These are phyloP conservation scores for Plasmodium sp. DNA, from an alignment of 169 alveolate genomes.

Conservation along the genomic window DNA sequence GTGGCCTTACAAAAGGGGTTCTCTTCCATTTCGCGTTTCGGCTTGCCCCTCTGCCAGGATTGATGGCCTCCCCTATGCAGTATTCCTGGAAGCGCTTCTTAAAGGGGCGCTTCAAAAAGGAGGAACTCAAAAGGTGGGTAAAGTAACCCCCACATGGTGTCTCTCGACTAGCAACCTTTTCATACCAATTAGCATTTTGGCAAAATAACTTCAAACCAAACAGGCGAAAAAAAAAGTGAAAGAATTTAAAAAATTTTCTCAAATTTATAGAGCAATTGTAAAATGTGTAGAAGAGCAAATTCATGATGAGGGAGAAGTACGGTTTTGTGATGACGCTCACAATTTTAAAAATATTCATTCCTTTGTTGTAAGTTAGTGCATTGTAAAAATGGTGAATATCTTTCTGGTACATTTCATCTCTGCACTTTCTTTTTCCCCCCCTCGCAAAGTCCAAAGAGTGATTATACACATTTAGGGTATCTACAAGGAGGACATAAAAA, in stretches of 20 bases:
- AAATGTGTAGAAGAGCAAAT: slow-evolving; percentile 30
- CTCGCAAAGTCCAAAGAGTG: slow-evolving; percentile 10
- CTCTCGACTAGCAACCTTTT: not conserved
- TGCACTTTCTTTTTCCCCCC: not conserved
- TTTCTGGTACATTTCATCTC: not conserved
- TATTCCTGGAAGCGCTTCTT: not conserved
- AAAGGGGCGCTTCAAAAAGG: not conserved
- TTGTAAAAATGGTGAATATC: slow-evolving; percentile 49
- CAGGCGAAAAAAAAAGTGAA: slow-evolving; percentile 27
- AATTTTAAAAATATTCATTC: slow-evolving; percentile 42
- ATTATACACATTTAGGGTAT: slow-evolving; percentile 33
- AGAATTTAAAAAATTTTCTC: slow-evolving; percentile 19
- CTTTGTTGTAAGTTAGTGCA: slow-evolving; percentile 43
- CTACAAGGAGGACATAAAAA: slow-evolving; percentile 19
- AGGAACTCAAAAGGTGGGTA: not conserved
- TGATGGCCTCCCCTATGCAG: not conserved
- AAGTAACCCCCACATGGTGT: not conserved
- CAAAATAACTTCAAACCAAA: slow-evolving; percentile 36
- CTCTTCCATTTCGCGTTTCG: not conserved
- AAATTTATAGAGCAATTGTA: slow-evolving; percentile 4
- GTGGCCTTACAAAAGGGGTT: not conserved
- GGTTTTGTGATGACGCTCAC: slow-evolving; percentile 15
- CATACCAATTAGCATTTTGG: not conserved
- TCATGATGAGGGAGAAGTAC: not conserved
- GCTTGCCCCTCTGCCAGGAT: not conserved